phyloP scores from a whole-genome alignment of 2,329 filamentous ascomycete species.

The Talaromyces rugulosus region DNA sequence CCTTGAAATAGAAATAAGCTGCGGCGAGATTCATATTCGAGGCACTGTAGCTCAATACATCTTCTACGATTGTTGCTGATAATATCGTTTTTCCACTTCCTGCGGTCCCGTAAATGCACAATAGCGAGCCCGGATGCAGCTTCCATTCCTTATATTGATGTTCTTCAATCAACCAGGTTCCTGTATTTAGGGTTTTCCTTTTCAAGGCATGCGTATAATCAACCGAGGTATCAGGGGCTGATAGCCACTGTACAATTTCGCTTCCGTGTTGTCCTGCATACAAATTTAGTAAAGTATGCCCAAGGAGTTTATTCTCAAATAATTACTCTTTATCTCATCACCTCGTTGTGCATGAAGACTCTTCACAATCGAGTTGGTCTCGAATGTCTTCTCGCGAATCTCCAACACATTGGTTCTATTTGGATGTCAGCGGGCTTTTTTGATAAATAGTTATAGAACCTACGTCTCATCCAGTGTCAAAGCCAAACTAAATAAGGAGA shows the following conservation, averaged over 20 bases:
- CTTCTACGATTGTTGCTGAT: slow-evolving; percentile 33
- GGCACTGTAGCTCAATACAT: slow-evolving; percentile 15
- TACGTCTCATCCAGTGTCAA: slow-evolving; percentile 9
- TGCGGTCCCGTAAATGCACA: slow-evolving; percentile 39
- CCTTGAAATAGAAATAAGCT: slow-evolving; percentile 37
- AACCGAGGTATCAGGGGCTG: slow-evolving; percentile 8
- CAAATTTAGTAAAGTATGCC: not conserved
- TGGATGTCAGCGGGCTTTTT: not conserved
- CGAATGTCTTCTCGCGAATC: slow-evolving; percentile 7
- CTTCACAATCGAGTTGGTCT: slow-evolving; percentile 5
- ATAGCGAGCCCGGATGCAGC: slow-evolving; percentile 21
- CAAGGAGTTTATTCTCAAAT: not conserved
- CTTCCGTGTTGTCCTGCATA: slow-evolving; percentile 1
- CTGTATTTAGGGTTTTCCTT: slow-evolving; percentile 6
- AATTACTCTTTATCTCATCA: slow-evolving; percentile 8
- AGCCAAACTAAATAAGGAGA: slow-evolving; percentile 5
- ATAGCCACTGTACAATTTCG: slow-evolving; percentile 5
- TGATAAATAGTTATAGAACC: too few relatives aligned
- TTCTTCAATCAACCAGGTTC: slow-evolving; percentile 1
- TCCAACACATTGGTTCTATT: slow-evolving; percentile 7
- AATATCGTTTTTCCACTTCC: slow-evolving; percentile 41
- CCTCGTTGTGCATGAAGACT: not conserved
- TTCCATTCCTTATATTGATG: slow-evolving; percentile 7
- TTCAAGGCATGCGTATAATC: slow-evolving; percentile 7
- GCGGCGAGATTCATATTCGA: slow-evolving; percentile 24